Percentiles rank a stretch among this genome's conserved stretches.
These are phyloP conservation scores for Scheffersomyces segobiensis DNA, from an alignment of 1,139 yeast genomes.

Conservation along the genomic window DNA sequence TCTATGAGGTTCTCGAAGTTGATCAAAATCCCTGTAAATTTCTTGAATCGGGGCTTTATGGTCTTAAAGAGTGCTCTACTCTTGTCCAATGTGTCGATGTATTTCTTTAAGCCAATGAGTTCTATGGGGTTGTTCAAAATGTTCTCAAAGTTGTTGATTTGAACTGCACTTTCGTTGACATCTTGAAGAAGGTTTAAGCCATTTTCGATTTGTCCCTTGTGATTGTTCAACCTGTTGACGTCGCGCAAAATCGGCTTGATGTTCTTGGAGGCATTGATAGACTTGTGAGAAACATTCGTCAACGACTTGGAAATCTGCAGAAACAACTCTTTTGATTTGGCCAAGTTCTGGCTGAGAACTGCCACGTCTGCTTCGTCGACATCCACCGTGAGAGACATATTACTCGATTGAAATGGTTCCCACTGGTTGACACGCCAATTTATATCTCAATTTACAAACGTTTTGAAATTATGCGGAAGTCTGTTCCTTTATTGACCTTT, in stretches of 20 bases:
- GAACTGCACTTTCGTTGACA: constrained; percentile 65
- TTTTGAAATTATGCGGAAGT: not conserved
- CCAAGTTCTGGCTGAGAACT: constrained; percentile 73
- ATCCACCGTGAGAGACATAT: constrained; percentile 38
- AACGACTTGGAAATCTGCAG: constrained; percentile 57
- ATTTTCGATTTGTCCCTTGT: constrained; percentile 60
- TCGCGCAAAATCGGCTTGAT: constrained; percentile 72
- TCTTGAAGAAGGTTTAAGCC: constrained; percentile 61
- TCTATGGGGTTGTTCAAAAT: constrained; percentile 42
- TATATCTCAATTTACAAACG: not conserved
- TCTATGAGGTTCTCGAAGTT: constrained; percentile 48
- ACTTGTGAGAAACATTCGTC: constrained; percentile 53
- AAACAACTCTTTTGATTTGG: constrained; percentile 59
- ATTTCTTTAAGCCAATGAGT: constrained; percentile 37
- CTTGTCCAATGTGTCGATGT: constrained; percentile 36
- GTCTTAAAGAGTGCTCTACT: constrained; percentile 34
- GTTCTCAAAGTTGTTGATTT: constrained; percentile 54
- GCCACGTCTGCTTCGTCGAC: constrained; percentile 84
- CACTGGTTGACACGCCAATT: not conserved
- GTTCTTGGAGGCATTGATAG: constrained; percentile 62
- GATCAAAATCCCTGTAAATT: constrained; percentile 50
- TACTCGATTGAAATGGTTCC: not conserved
- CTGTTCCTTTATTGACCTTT: not conserved
- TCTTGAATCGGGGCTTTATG: constrained; percentile 40
- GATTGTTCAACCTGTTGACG: constrained; percentile 56